These are phyloP conservation scores for Ustilago bromivora DNA, from an alignment of 1,284 basidiomycete genomes.

Conservation along the genomic window DNA sequence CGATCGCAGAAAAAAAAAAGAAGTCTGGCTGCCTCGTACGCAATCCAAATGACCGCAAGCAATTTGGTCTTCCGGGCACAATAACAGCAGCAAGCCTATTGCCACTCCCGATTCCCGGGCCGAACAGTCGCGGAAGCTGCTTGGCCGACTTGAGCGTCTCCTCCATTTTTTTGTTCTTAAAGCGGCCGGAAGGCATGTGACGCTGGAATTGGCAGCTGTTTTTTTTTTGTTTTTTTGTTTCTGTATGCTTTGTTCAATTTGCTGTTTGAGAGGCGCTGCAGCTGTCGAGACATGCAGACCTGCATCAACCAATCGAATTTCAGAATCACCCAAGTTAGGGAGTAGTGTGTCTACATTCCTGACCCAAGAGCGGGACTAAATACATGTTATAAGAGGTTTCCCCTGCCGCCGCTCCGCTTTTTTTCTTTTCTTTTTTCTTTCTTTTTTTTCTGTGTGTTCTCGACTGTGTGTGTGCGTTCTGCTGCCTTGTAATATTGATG, in stretches of 20 bases:
- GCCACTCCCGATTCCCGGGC: not conserved
- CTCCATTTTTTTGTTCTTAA: not conserved
- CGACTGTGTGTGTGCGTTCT: conserved; percentile 6
- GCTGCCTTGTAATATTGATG: not conserved
- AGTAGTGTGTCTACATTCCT: too few relatives aligned
- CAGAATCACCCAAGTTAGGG: not conserved
- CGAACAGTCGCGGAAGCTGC: not conserved
- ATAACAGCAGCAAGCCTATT: too few relatives aligned
- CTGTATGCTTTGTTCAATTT: not conserved
- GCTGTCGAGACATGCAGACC: conserved; percentile 5
- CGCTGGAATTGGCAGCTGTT: conserved; percentile 17
- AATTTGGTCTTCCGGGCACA: not conserved
- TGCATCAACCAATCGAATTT: conserved; percentile 22
- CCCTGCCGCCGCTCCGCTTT: conserved; percentile 12
- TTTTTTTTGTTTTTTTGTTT: not conserved
- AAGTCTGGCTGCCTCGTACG: not conserved
- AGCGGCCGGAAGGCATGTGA: not conserved
- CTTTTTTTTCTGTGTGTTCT: conserved; percentile 4
- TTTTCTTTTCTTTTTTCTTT: not conserved
- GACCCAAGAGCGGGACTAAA: too few relatives aligned
- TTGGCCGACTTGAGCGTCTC: conserved; percentile 12
- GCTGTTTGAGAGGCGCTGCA: not conserved
- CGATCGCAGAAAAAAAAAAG: not conserved
- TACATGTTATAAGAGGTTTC: not conserved
- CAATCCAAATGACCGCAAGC: conserved; percentile 2